Evolutionary conservation across 2,329 filamentous ascomycete genomes (phyloP), one percentile per base, ranked within the genome.

Genomic region (Scleromitrula shiraiana): DNA sequence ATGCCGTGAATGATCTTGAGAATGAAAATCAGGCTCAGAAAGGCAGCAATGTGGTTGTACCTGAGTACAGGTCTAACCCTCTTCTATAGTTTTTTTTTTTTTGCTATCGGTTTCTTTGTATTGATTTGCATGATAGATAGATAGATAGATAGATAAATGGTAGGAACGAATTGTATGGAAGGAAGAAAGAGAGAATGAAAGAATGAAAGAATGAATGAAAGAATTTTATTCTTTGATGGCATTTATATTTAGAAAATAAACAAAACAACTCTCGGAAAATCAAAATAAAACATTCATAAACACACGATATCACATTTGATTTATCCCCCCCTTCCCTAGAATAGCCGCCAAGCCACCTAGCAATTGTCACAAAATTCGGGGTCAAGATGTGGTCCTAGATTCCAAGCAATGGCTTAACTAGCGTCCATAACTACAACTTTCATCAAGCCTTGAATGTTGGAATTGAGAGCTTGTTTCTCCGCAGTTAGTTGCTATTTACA

Each of bases 31-130:
- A 40, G 14, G 58, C 60, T 2, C 53, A 57, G 43, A 63, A 63
- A 71, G 58, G 77, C 53, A 65, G 66, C 54, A 75, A 74, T 56
- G 76, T 72, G 44, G 70, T 74, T 24, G 76, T 73, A 10, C 76
- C 77, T 14, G 78, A 83, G 64, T 83, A 82, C 64, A 71, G 73
- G 60, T 73, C 75, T 41, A 83, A 83, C 68, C 80, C 81, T 50
- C 68, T 82, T 49, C 70, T 85, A 59, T 84, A 37, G 5, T n/a
- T 24, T 39, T 24, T 39, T 24, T 35, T 46, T 14, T 32, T 14
- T 38, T 22, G 19, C 15, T 23, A 22, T 19, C 19, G 9, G 17
- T 14, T 38, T 38, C 17, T 10, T 10, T 38, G n/a, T n/a, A n/a
- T n/a, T 20, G 19, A 15, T 14, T 38, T 23, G 19, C 35, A 38